These are phyloP conservation scores for Withania somnifera DNA, from an alignment of 305 asterid species.

Conservation along the genomic window DNA sequence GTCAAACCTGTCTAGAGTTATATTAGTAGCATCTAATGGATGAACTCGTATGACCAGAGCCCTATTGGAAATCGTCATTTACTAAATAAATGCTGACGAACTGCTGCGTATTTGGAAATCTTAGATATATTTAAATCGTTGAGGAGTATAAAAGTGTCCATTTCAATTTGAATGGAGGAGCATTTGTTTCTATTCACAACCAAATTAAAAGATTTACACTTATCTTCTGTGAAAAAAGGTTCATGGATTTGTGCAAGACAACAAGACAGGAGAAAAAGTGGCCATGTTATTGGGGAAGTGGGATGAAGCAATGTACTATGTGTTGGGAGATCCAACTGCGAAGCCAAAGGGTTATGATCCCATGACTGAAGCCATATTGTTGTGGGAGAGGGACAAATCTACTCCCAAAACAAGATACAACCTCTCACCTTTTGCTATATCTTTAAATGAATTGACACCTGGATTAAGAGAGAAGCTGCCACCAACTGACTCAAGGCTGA, in stretches of 20 bases:
- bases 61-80: not conserved
- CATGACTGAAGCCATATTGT: conserved; percentile 79
- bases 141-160: not conserved
- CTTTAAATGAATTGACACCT: conserved; percentile 78
- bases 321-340: conserved; percentile 78
- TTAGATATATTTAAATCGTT: not conserved
- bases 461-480: conserved; percentile 70
- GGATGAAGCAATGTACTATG: conserved; percentile 96
- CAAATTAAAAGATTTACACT: not conserved
- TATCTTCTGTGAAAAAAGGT: conserved; percentile 32
- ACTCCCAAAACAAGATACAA: conserved; percentile 80
- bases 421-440: conserved; percentile 86
- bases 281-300: conserved; percentile 89
- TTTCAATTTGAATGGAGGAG: not conserved
- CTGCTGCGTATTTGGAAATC: not conserved
- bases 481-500: conserved; percentile 85
- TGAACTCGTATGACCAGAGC: not conserved
- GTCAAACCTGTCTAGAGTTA: not conserved
- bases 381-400: conserved; percentile 90
- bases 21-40: not conserved
- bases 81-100: not conserved
- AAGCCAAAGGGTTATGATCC: conserved; percentile 97
- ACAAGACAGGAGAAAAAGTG: conserved; percentile 86
- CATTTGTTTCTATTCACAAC: not conserved
- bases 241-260: conserved; percentile 97